phyloP scores from a whole-genome alignment of 176 grass and related monocot species.

The Poa annua region DNA sequence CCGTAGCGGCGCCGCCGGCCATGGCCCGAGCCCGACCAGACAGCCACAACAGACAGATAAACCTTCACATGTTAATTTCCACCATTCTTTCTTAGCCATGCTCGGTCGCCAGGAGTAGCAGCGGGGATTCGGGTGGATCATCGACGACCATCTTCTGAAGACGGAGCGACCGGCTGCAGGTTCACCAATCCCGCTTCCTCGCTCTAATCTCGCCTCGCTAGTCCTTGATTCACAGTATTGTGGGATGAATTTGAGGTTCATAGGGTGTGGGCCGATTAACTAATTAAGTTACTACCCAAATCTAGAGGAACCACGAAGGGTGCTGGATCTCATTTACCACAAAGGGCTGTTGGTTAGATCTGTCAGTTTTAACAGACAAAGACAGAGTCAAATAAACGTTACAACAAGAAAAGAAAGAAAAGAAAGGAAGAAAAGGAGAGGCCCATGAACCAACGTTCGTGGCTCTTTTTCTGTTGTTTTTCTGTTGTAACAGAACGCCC shows the following conservation, averaged over 20 bases:
- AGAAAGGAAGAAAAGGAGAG: too few species aligned
- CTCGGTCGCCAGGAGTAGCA: not conserved
- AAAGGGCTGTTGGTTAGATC: too few species aligned
- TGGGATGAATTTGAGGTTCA: not conserved
- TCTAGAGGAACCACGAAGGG: not conserved
- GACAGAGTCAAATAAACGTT: too few species aligned
- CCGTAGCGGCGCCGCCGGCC: too few species aligned
- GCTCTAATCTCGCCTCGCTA: not conserved
- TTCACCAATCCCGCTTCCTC: not conserved
- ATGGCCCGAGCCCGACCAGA: not conserved
- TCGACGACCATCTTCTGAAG: not conserved
- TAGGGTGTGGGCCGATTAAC: not conserved
- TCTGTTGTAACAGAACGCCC: too few species aligned
- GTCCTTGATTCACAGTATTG: not conserved
- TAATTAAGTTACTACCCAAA: not conserved
- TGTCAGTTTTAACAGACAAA: too few species aligned
- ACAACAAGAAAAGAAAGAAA: too few species aligned
- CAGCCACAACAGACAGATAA: not conserved
- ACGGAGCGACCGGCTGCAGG: not conserved
- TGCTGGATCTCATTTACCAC: not conserved
- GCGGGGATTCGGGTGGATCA: not conserved
- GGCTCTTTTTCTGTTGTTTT: too few species aligned
- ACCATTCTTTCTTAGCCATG: not conserved
- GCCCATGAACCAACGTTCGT: too few species aligned
- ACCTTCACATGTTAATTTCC: not conserved